These are phyloP conservation scores for Mycena latifolia DNA, from an alignment of 768 basidiomycete genomes.

Conservation along the genomic window DNA sequence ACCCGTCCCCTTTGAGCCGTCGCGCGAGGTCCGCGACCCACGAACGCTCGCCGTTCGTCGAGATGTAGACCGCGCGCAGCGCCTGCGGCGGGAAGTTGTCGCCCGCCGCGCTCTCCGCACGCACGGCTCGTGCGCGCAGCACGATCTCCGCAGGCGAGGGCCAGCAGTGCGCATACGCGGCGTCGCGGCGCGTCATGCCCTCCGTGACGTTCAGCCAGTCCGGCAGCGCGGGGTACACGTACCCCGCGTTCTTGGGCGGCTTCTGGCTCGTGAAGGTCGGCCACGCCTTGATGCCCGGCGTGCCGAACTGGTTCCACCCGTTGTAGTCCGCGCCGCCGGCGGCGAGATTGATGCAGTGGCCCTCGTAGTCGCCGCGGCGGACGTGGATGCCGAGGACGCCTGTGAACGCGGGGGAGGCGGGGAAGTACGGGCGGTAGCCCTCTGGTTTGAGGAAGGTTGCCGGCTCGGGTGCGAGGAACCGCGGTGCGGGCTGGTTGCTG, in stretches of 20 bases:
- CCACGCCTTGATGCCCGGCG: neutral
- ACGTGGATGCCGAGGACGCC: slow-evolving; percentile 30
- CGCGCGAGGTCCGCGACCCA: slow-evolving; percentile 56
- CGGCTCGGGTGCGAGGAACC: neutral
- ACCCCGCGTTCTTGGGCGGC: too few species aligned
- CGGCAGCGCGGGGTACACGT: slow-evolving; percentile 53
- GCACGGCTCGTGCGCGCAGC: slow-evolving; percentile 48
- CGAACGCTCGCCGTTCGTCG: slow-evolving; percentile 50
- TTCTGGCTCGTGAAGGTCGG: slow-evolving; percentile 27
- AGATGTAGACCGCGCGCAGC: slow-evolving; percentile 56
- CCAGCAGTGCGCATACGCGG: too few species aligned
- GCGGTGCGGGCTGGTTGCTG: neutral
- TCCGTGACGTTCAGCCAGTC: slow-evolving; percentile 37
- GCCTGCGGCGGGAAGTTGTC: slow-evolving; percentile 13
- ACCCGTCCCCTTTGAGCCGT: slow-evolving; percentile 48
- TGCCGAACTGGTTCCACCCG: slow-evolving; percentile 23
- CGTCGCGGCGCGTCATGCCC: slow-evolving; percentile 51
- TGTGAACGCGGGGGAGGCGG: slow-evolving; percentile 9
- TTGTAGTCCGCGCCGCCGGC: slow-evolving; percentile 8
- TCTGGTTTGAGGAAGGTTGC: neutral
- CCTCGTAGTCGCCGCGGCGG: too few species aligned
- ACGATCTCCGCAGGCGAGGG: slow-evolving; percentile 54
- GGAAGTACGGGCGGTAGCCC: slow-evolving; percentile 10
- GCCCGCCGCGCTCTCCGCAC: slow-evolving; percentile 8
- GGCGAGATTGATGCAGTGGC: slow-evolving; percentile 28